phyloP scores from a whole-genome alignment of 768 basidiomycete genomes.

The Mycena filopes region DNA sequence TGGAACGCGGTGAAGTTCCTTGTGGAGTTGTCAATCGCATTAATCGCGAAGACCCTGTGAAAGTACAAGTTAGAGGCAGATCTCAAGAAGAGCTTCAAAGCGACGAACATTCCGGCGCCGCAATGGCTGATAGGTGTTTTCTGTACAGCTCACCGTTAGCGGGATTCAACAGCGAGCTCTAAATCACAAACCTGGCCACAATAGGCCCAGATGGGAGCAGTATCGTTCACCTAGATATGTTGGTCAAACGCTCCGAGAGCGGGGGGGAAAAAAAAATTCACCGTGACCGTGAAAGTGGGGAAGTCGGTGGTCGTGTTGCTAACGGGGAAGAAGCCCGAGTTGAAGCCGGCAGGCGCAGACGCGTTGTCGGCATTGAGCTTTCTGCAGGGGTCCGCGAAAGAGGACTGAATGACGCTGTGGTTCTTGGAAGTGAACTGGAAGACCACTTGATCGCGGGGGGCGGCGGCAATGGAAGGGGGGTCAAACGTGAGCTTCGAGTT shows the following conservation, averaged over 20 bases:
- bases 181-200: too few relatives aligned
- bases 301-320: conserved; percentile 51
- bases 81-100: too few relatives aligned
- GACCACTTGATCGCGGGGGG: conserved; percentile 63
- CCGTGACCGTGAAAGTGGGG: conserved; percentile 66
- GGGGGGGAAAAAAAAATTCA: too few relatives aligned
- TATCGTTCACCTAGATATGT: too few relatives aligned
- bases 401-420: conserved; percentile 72
- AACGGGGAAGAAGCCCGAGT: conserved; percentile 49
- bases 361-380: conserved; percentile 48
- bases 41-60: conserved; percentile 63
- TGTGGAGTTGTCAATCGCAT: conserved; percentile 59
- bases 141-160: too few relatives aligned
- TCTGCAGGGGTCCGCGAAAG: conserved; percentile 59
- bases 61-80: too few relatives aligned
- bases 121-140: conserved; percentile 51
- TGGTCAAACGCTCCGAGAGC: too few relatives aligned
- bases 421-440: conserved; percentile 79
- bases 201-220: conserved; percentile 68
- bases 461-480: conserved; percentile 60
- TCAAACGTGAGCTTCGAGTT: conserved; percentile 57
- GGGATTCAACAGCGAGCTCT: too few relatives aligned
- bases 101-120: conserved; percentile 54
- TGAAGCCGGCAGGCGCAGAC: conserved; percentile 68
- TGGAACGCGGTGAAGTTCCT: conserved; percentile 69